Conservation (phyloP, 805 yeast genomes). For the Candida insectorum region DNA sequence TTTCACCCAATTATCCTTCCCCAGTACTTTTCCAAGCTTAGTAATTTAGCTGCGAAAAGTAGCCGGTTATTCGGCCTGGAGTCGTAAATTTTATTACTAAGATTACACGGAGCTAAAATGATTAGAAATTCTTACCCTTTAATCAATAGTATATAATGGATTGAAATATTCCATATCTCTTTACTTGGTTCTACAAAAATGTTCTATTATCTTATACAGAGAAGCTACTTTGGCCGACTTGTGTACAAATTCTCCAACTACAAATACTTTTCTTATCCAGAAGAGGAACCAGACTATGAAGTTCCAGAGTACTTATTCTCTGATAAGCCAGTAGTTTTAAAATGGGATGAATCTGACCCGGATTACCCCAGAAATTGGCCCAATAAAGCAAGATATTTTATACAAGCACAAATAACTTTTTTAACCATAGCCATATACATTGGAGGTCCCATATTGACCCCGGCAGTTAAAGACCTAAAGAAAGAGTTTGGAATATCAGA, state of each 20-base stretch:
- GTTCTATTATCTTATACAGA: neutral
- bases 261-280: slow-evolving; percentile 20
- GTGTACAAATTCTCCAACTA: slow-evolving; percentile 25
- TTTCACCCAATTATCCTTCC: too few species aligned
- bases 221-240: slow-evolving; percentile 19
- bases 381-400: slow-evolving; percentile 11
- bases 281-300: slow-evolving; percentile 26
- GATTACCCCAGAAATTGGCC: slow-evolving; percentile 61
- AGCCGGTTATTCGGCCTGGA: too few species aligned
- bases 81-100: too few species aligned
- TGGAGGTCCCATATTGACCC: slow-evolving; percentile 56
- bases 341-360: slow-evolving; percentile 45
- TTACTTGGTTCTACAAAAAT: too few species aligned
- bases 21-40: too few species aligned
- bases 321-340: slow-evolving; percentile 12
- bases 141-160: too few species aligned
- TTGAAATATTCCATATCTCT: too few species aligned
- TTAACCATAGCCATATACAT: slow-evolving; percentile 33
- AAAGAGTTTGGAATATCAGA: slow-evolving; percentile 43
- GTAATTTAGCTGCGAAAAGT: too few species aligned
- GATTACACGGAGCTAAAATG: too few species aligned
- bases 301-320: slow-evolving; percentile 25
- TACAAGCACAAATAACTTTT: slow-evolving; percentile 23
- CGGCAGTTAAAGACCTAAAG: slow-evolving; percentile 44
- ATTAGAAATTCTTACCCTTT: too few species aligned